Evolutionary conservation across 345 rosid genomes (phyloP), one percentile per base, ranked within the genome.

Genomic region (Lumnitzera racemosa): DNA sequence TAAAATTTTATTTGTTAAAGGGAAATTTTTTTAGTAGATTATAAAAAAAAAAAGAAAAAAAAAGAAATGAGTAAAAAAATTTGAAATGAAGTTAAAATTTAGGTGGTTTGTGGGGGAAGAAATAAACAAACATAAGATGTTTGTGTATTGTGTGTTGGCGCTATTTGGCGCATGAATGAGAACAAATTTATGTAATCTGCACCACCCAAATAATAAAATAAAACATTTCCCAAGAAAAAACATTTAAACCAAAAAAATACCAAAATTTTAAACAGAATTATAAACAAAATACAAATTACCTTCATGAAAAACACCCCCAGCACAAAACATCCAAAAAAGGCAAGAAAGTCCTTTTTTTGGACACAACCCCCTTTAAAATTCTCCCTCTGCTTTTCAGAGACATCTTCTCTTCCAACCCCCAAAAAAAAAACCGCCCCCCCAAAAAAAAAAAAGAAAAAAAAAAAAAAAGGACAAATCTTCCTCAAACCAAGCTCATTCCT

Each of bases 291-390:
- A 24, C 1, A 53, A 31, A 24, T 43, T 80, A 92, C 99, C 99
- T 86, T 81, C 82, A 20, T 85, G 82, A 89, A 84, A 77, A 92
- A 72, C 67, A 89, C n/a, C 75, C 13, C 97, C 98, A 50, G 83
- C 83, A 72, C 84, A 84, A 92, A 92, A 66, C 91, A 76, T 13
- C 78, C 83, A 51, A 87, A 62, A 59, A 97, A 89, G 67, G 82
- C 59, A 87, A 56, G 61, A 85, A 67, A 12, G 88, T 77, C 96
- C 94, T 85, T 76, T 72, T 92, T 58, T 72, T 84, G 4, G 98
- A 78, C 20, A 89, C 59, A 56, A 74, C n/a, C 74, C 73, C 63
- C 82, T 70, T 69, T 81, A 41, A 71, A 63, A 67, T 59, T 73
- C 63, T 85, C 98, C 85, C 86, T 81, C 77, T 84, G 72, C 77